Evolutionary conservation across 2,329 filamentous ascomycete species (phyloP).

Genomic region (Aspergillus flavus): DNA sequence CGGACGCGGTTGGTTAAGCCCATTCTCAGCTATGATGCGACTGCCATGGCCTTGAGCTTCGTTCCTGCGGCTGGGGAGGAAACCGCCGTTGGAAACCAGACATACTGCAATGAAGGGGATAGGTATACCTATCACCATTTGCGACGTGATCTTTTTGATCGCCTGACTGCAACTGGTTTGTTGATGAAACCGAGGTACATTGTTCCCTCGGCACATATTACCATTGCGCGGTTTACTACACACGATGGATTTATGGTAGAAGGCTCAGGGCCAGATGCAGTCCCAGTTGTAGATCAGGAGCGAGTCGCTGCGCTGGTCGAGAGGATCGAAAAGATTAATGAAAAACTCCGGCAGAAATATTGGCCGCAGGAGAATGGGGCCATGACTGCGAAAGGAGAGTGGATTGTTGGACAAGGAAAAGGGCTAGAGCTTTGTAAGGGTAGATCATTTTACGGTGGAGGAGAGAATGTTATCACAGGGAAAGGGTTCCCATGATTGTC

Average conservation of each 20-base stretch:
- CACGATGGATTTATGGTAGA: constrained; percentile 57
- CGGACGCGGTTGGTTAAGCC: constrained; percentile 79
- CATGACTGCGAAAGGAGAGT: constrained; percentile 64
- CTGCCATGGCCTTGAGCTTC: constrained; percentile 84
- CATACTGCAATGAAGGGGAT: constrained; percentile 55
- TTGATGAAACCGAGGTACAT: constrained; percentile 77
- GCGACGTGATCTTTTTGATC: constrained; percentile 72
- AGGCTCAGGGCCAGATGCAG: constrained; percentile 37
- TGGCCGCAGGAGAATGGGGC: constrained; percentile 60
- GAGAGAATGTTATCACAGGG: constrained; percentile 65
- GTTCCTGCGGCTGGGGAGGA: constrained; percentile 73
- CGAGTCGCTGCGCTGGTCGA: constrained; percentile 67
- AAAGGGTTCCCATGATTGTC: constrained; percentile 46
- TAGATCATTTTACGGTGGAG: constrained; percentile 83
- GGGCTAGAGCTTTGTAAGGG: constrained; percentile 78
- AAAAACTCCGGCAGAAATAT: constrained; percentile 69
- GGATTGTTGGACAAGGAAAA: constrained; percentile 83
- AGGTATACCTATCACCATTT: constrained; percentile 88
- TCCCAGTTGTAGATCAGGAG: constrained; percentile 44
- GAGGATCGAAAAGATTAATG: constrained; percentile 75
- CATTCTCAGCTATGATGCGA: constrained; percentile 78
- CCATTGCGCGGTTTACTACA: constrained; percentile 48
- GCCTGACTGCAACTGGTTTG: constrained; percentile 65
- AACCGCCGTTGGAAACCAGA: constrained; percentile 25
- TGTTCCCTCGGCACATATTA: constrained; percentile 47